Conservation (phyloP, 176 grass and related monocot species). For the Cenchrus purpureus region DNA sequence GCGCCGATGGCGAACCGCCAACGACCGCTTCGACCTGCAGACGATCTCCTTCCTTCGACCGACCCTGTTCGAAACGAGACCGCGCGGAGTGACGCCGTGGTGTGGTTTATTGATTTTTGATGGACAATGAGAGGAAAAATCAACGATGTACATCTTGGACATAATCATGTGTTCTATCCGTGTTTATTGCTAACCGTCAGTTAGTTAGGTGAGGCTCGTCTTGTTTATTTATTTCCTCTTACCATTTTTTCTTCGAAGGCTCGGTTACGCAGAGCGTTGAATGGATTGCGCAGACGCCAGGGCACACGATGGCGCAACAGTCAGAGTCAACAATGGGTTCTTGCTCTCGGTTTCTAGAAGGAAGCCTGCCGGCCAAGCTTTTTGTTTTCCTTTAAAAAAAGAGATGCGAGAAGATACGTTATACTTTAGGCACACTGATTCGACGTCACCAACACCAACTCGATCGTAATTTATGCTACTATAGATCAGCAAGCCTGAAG, state of each 20-base stretch:
- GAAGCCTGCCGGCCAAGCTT: neutral
- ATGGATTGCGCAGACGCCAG: no score
- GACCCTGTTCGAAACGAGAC: neutral
- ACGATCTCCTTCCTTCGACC: neutral
- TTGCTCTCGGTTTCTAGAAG: neutral
- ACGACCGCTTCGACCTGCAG: neutral
- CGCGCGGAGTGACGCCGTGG: neutral
- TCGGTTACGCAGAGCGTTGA: no score
- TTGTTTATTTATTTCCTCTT: no score
- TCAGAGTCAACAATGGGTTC: no score
- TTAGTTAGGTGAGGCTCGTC: neutral
- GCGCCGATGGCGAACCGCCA: conserved; percentile 36
- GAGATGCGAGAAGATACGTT: neutral
- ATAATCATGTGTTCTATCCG: neutral
- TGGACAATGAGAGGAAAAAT: neutral
- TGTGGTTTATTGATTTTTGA: neutral
- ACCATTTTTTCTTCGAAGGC: no score
- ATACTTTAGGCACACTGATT: neutral
- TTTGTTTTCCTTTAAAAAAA: neutral
- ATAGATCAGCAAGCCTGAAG: no score
- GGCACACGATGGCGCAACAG: no score
- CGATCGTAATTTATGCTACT: neutral
- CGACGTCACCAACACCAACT: neutral
- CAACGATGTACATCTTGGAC: neutral
- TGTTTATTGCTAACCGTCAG: neutral